Conservation (phyloP, 2,329 filamentous ascomycete species). For the Corniculantispora saksenae region DNA sequence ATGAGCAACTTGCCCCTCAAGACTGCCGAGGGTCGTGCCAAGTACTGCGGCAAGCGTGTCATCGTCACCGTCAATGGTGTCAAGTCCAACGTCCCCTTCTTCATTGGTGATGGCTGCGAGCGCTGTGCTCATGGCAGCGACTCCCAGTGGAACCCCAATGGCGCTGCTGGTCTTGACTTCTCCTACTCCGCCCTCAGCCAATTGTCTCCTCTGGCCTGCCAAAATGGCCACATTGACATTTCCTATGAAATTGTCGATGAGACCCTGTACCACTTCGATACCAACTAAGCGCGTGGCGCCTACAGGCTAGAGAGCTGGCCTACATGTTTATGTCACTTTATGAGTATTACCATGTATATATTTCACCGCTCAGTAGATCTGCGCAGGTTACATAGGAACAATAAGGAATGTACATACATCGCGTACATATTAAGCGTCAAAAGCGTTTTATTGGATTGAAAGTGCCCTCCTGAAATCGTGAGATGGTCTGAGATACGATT, state of each 20-base stretch:
- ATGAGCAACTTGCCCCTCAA: slow-evolving; percentile 23
- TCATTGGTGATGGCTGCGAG: slow-evolving; percentile 23
- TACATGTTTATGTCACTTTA: neutral
- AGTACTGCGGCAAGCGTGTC: slow-evolving; percentile 24
- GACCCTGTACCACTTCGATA: slow-evolving; percentile 23
- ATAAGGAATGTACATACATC: neutral
- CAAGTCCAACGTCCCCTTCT: slow-evolving; percentile 14
- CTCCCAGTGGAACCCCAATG: slow-evolving; percentile 20
- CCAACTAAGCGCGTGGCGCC: too few relatives aligned
- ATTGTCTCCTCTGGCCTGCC: slow-evolving; percentile 21
- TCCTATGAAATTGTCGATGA: slow-evolving; percentile 24
- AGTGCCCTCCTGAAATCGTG: too few relatives aligned
- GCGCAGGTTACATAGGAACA: neutral
- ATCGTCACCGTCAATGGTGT: slow-evolving; percentile 23
- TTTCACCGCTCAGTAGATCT: neutral
- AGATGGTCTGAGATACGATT: too few relatives aligned
- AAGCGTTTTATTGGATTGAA: neutral
- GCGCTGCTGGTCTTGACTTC: slow-evolving; percentile 23
- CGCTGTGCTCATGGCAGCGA: slow-evolving; percentile 20
- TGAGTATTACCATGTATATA: neutral
- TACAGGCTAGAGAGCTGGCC: too few relatives aligned
- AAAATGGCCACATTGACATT: slow-evolving; percentile 22
- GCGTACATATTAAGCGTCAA: neutral
- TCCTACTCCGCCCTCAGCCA: slow-evolving; percentile 18
- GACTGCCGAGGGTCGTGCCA: slow-evolving; percentile 17